A percentile compares a stretch with the other conserved stretches of the same genome.
These are phyloP conservation scores for Tolypocladium sp. DNA, from an alignment of 2,329 filamentous ascomycete genomes.

Conservation along the genomic window DNA sequence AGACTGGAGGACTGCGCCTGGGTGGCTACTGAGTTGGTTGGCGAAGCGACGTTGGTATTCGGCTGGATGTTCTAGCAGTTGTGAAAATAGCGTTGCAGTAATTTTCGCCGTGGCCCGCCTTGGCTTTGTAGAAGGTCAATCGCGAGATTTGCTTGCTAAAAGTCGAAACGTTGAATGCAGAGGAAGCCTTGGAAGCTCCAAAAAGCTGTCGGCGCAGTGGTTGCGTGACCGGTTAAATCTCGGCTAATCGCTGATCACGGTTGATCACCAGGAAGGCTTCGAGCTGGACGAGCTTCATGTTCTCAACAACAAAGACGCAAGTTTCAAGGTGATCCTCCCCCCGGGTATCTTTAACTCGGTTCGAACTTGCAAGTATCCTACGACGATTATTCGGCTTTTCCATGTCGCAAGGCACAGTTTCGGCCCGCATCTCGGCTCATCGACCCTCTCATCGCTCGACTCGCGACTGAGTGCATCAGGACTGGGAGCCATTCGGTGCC, in stretches of 20 bases:
- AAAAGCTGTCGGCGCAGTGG: background rate
- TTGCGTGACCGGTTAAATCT: background rate
- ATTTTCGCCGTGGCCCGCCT: background rate
- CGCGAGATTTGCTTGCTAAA: background rate
- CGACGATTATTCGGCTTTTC: background rate
- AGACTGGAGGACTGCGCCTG: background rate
- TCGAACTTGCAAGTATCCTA: too few species aligned
- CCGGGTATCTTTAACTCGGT: background rate
- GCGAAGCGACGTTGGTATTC: background rate
- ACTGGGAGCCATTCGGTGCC: background rate
- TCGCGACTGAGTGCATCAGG: background rate
- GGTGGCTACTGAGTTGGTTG: background rate
- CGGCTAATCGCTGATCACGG: background rate
- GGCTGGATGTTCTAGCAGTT: background rate
- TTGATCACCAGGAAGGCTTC: background rate
- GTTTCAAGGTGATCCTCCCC: background rate
- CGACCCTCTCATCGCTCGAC: background rate
- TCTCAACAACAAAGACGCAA: background rate
- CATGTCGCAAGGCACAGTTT: background rate
- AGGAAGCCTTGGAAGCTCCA: too few species aligned
- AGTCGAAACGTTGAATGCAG: background rate
- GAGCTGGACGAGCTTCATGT: background rate
- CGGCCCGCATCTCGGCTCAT: background rate
- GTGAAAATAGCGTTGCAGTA: rapidly evolving
- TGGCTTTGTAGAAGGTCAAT: background rate